phyloP scores from a whole-genome alignment of 441 rosid genomes.

The Corymbia calophylla region DNA sequence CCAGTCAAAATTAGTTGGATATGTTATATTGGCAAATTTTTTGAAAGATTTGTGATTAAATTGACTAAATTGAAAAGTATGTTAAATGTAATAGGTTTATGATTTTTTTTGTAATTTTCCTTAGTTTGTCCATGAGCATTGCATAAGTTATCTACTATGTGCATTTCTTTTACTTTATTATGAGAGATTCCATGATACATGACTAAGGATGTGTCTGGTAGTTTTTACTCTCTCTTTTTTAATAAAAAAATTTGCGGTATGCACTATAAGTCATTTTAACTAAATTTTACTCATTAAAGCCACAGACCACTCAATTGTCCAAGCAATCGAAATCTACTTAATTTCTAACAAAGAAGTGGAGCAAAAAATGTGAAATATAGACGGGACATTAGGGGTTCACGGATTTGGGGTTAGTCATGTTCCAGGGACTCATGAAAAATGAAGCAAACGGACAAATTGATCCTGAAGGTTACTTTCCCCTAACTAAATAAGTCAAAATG shows the following conservation, averaged over 20 bases:
- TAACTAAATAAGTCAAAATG: not conserved
- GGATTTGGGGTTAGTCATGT: not conserved
- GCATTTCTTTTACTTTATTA: not conserved
- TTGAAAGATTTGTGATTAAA: too few relatives aligned
- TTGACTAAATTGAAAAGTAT: too few relatives aligned
- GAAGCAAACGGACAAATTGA: not conserved
- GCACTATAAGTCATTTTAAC: not conserved
- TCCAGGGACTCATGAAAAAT: not conserved
- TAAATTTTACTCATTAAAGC: not conserved
- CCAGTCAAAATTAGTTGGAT: too few relatives aligned
- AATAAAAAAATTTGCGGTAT: not conserved
- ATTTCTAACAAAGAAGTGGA: not conserved
- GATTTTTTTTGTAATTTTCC: not conserved
- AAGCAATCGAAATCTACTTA: not conserved
- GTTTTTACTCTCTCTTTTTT: not conserved
- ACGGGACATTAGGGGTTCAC: accelerated
- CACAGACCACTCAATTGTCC: not conserved
- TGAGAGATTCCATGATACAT: not conserved
- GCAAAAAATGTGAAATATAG: not conserved
- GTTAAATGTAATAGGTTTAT: not conserved
- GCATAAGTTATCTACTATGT: not conserved
- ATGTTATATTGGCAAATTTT: too few relatives aligned
- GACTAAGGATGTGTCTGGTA: not conserved
- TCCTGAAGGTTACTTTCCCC: not conserved
- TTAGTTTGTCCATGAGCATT: not conserved